A percentile compares a stretch with the other conserved stretches of the same genome.
These are phyloP conservation scores for Oryza glumipatula DNA, from an alignment of 176 grass and related monocot genomes.

Conservation along the genomic window DNA sequence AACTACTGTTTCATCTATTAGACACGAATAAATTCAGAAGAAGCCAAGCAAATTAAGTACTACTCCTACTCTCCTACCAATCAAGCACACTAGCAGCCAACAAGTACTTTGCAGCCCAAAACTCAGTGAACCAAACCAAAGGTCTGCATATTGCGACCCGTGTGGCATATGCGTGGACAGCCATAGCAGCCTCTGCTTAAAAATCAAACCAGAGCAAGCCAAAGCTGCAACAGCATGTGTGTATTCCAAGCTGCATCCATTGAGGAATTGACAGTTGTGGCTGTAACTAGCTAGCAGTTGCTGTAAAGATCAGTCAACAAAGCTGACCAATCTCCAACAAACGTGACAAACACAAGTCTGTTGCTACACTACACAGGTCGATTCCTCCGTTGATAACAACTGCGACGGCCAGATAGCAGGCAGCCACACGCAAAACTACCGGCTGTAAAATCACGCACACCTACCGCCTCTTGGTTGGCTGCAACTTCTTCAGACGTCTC, in stretches of 20 bases:
- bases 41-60: background rate
- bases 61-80: background rate
- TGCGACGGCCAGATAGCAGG: slow-evolving; percentile 18
- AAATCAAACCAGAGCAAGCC: slow-evolving; percentile 8
- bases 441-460: slow-evolving; percentile 20
- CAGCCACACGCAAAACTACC: background rate
- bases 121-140: background rate
- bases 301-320: background rate
- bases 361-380: background rate
- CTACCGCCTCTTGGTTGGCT: slow-evolving; percentile 16
- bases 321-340: background rate
- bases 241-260: background rate
- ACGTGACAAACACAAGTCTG: background rate
- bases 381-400: slow-evolving; percentile 4
- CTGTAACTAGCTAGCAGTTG: background rate
- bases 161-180: slow-evolving; percentile 20
- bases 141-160: background rate
- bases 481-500: background rate
- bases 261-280: too few relatives aligned
- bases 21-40: slow-evolving; percentile 4
- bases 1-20: background rate
- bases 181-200: background rate
- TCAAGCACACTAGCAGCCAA: background rate
- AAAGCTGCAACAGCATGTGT: background rate
- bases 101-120: background rate